These are phyloP conservation scores for Aureobasidium leucospermi DNA, from an alignment of 2,329 filamentous ascomycete species.

Conservation along the genomic window DNA sequence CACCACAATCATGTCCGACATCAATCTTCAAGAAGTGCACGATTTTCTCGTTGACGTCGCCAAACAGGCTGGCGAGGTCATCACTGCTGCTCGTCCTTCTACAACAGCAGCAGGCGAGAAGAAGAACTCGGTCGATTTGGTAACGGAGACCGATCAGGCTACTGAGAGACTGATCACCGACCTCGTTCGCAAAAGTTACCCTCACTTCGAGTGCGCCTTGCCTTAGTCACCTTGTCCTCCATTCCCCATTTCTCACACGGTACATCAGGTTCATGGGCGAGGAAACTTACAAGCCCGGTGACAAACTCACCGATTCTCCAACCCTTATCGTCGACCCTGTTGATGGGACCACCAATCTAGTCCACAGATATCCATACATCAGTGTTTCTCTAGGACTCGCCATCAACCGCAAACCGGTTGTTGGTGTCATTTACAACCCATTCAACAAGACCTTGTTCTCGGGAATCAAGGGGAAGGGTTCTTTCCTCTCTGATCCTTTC, in stretches of 20 bases:
- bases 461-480: conserved; percentile 60
- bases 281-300: conserved; percentile 65
- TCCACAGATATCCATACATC: conserved; percentile 67
- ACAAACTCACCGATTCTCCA: conserved; percentile 54
- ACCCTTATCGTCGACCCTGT: conserved; percentile 80
- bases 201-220: conserved; percentile 40
- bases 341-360: conserved; percentile 75
- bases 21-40: conserved; percentile 41
- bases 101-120: conserved; percentile 37
- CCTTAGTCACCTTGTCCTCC: background rate
- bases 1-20: conserved; percentile 12
- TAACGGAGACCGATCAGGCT: conserved; percentile 57
- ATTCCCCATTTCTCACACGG: background rate
- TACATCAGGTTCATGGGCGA: conserved; percentile 58
- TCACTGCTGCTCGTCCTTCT: conserved; percentile 37
- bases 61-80: conserved; percentile 39
- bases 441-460: conserved; percentile 64
- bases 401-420: conserved; percentile 51
- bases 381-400: conserved; percentile 71
- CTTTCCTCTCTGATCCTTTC: conserved; percentile 39
- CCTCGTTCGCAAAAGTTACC: conserved; percentile 44
- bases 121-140: conserved; percentile 52
- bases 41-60: conserved; percentile 42
- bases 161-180: conserved; percentile 52
- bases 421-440: conserved; percentile 77